Evolutionary conservation across 179 eudicot genomes (phyloP).

Genomic region (Actinidia chinensis): DNA sequence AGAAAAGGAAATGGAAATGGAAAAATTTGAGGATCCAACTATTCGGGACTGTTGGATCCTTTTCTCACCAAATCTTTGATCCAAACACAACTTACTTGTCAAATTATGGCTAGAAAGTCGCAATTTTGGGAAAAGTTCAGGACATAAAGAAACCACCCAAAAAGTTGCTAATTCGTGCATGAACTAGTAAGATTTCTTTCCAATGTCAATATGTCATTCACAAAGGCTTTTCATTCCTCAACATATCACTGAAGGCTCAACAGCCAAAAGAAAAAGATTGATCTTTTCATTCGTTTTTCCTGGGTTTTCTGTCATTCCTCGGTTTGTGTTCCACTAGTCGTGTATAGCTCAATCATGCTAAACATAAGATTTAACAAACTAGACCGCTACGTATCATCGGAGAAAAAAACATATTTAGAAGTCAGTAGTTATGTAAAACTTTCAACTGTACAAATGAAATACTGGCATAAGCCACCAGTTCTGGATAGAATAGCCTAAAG

Average conservation of each 20-base stretch:
- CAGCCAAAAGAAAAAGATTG: neutral
- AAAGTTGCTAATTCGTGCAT: no score
- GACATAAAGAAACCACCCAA: neutral
- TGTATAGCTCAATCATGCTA: neutral
- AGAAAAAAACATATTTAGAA: neutral
- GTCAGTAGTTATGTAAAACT: neutral
- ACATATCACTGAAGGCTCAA: neutral
- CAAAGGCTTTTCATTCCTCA: conserved; percentile 2
- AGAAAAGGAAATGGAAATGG: no score
- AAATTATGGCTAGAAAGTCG: neutral
- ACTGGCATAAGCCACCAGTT: neutral
- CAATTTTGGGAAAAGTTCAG: neutral
- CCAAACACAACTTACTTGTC: no score
- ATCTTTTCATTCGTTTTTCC: neutral
- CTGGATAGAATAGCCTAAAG: neutral
- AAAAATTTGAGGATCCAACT: no score
- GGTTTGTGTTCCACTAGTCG: neutral
- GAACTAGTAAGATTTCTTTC: neutral
- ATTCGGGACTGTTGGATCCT: no score
- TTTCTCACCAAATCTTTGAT: no score
- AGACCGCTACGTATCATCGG: neutral
- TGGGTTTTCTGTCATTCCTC: no score
- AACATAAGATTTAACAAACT: neutral
- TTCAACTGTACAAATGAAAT: neutral
- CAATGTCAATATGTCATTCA: neutral